Conservation (phyloP, 1,284 basidiomycete species). For the Leccinum griseonigrum region DNA sequence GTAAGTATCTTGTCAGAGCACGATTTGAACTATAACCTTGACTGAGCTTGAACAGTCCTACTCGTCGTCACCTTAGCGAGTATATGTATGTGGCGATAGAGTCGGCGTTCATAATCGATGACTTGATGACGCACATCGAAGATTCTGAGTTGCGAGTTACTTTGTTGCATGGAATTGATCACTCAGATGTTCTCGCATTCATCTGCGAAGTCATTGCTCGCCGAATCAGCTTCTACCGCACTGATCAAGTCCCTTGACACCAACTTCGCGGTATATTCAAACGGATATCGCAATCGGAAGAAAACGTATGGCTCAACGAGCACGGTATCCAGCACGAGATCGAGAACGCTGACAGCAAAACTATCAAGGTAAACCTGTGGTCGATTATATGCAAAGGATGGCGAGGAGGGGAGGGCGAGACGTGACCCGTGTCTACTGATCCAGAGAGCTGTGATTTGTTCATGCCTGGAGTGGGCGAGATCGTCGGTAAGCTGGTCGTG, state of each 20-base stretch:
- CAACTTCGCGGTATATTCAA: constrained; percentile 81
- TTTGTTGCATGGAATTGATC: neutral
- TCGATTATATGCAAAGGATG: constrained; percentile 97
- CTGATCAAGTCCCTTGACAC: constrained; percentile 94
- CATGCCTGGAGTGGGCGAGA: constrained; percentile 98
- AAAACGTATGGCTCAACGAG: constrained; percentile 95
- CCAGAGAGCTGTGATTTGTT: constrained; percentile 91
- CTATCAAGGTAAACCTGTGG: constrained; percentile 56
- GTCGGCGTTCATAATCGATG: constrained; percentile 93
- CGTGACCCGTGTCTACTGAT: constrained; percentile 59
- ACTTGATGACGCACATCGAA: constrained; percentile 93
- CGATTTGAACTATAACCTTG: neutral
- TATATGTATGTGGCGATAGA: constrained; percentile 97
- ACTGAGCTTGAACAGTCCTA: constrained; percentile 50
- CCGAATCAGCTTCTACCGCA: constrained; percentile 69
- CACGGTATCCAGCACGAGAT: constrained; percentile 85
- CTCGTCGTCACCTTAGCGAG: constrained; percentile 92
- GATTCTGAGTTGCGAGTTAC: constrained; percentile 52
- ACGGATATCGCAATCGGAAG: constrained; percentile 91
- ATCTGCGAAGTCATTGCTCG: constrained; percentile 89
- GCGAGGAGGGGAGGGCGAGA: constrained; percentile 50
- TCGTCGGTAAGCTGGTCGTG: constrained; percentile 66
- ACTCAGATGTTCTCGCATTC: constrained; percentile 38
- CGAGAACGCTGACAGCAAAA: constrained; percentile 72
- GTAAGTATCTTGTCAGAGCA: constrained; percentile 32